These are phyloP conservation scores for Suhomyces faveliae DNA, from an alignment of 805 yeast genomes.

Conservation along the genomic window DNA sequence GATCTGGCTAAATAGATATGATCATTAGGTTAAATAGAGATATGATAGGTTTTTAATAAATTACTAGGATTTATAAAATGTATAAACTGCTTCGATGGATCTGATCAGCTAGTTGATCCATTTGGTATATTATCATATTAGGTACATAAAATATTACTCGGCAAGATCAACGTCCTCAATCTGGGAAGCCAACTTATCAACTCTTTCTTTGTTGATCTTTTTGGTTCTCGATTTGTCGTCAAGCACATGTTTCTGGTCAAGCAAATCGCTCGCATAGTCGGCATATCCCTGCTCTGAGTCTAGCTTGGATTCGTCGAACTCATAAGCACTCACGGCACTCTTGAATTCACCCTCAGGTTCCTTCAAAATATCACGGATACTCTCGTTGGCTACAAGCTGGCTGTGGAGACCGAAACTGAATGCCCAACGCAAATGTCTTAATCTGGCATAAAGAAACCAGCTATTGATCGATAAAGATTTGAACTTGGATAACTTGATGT, in stretches of 20 bases:
- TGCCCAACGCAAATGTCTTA: slow-evolving; percentile 49
- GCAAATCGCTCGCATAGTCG: slow-evolving; percentile 8
- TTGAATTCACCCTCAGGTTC: slow-evolving; percentile 23
- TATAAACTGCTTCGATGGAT: too few species aligned
- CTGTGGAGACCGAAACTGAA: slow-evolving; percentile 52
- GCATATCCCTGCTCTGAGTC: slow-evolving; percentile 8
- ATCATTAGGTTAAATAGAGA: too few species aligned
- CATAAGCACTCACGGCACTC: slow-evolving; percentile 3
- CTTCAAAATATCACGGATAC: slow-evolving; percentile 34
- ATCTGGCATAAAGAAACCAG: slow-evolving; percentile 50
- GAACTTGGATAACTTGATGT: slow-evolving; percentile 45
- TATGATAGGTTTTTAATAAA: too few species aligned
- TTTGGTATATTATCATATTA: too few species aligned
- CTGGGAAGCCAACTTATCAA: slow-evolving; percentile 31
- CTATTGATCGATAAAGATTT: slow-evolving; percentile 46
- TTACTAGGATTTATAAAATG: too few species aligned
- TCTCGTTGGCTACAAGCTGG: slow-evolving; percentile 42
- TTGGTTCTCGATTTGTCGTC: slow-evolving; percentile 37
- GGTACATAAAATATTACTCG: background rate
- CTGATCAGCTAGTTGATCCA: too few species aligned
- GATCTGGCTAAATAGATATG: too few species aligned
- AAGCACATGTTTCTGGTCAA: slow-evolving; percentile 11
- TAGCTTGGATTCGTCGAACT: slow-evolving; percentile 6
- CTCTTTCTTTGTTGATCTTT: slow-evolving; percentile 37
- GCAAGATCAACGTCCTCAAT: slow-evolving; percentile 28